These are phyloP conservation scores for Plasmopara viticola DNA, from an alignment of 352 stramenopile species.

Conservation along the genomic window DNA sequence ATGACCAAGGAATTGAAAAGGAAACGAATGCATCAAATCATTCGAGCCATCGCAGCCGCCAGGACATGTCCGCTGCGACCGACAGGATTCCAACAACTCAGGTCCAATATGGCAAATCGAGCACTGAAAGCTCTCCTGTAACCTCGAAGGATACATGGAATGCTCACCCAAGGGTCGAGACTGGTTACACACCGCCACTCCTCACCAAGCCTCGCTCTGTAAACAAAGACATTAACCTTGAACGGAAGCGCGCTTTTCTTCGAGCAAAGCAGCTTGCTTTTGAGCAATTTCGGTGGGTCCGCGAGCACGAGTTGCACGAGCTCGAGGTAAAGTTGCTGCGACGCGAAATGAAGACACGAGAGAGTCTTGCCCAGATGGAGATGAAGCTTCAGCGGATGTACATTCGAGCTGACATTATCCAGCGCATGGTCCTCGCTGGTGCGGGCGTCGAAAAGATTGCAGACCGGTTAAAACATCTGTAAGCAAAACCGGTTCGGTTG, in stretches of 20 bases:
- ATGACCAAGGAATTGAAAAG: neutral
- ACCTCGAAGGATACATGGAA: neutral
- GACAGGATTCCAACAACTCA: neutral
- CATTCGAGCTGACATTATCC: slow-evolving; percentile 19
- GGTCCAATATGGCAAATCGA: neutral
- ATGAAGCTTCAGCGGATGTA: slow-evolving; percentile 16
- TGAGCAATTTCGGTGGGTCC: slow-evolving; percentile 19
- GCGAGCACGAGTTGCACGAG: slow-evolving; percentile 20
- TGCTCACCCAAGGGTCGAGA: neutral
- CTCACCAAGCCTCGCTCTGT: neutral
- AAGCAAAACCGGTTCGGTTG: neutral
- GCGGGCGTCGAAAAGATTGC: slow-evolving; percentile 9
- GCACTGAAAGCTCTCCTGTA: neutral
- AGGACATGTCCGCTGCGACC: neutral
- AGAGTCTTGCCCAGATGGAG: slow-evolving; percentile 13
- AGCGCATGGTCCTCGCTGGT: slow-evolving; percentile 16
- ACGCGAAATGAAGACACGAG: slow-evolving; percentile 17
- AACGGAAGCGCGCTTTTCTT: slow-evolving; percentile 17
- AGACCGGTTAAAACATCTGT: slow-evolving; percentile 15
- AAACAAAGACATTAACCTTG: slow-evolving; percentile 6
- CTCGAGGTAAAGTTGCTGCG: slow-evolving; percentile 17
- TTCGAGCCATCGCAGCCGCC: neutral
- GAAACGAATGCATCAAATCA: neutral
- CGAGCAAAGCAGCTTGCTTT: slow-evolving; percentile 21
- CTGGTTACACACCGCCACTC: slow-evolving; percentile 4